Conservation (phyloP, 495 filamentous ascomycete species). For the Trichoderma erinaceum region DNA sequence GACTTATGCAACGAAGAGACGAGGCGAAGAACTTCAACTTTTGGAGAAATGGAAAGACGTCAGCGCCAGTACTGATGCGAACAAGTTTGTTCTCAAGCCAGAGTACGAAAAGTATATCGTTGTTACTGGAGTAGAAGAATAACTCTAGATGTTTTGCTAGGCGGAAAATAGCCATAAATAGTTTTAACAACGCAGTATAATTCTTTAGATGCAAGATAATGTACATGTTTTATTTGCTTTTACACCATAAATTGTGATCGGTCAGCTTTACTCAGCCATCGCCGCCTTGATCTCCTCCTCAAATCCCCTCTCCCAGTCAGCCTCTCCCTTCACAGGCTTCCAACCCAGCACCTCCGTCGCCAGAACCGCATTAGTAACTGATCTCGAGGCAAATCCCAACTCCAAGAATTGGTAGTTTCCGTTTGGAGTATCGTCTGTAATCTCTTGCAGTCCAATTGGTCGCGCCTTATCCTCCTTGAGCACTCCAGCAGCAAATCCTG, state of each 20-base stretch:
- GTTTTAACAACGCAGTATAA: neutral
- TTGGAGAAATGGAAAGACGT: constrained; percentile 22
- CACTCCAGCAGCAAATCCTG: constrained; percentile 26
- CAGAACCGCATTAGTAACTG: constrained; percentile 27
- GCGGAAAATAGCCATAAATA: neutral
- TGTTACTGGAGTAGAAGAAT: neutral
- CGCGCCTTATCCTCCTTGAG: constrained; percentile 29
- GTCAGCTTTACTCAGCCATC: neutral
- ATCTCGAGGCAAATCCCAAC: constrained; percentile 29
- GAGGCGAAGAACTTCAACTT: constrained; percentile 21
- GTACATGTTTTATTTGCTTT: neutral
- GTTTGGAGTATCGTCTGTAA: constrained; percentile 26
- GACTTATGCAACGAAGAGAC: constrained; percentile 20
- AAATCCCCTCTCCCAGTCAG: constrained; percentile 24
- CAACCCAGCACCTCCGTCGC: constrained; percentile 32
- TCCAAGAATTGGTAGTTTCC: constrained; percentile 29
- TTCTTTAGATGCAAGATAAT: neutral
- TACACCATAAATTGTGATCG: neutral
- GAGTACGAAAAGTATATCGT: constrained; percentile 6
- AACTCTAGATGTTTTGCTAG: neutral
- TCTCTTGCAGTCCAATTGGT: constrained; percentile 30
- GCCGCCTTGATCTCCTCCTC: constrained; percentile 19
- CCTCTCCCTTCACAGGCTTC: constrained; percentile 33
- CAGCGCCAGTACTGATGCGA: constrained; percentile 21
- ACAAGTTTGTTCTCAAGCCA: neutral